Conservation (phyloP, 129 eudicot genomes). For the Lactuca saligna region DNA sequence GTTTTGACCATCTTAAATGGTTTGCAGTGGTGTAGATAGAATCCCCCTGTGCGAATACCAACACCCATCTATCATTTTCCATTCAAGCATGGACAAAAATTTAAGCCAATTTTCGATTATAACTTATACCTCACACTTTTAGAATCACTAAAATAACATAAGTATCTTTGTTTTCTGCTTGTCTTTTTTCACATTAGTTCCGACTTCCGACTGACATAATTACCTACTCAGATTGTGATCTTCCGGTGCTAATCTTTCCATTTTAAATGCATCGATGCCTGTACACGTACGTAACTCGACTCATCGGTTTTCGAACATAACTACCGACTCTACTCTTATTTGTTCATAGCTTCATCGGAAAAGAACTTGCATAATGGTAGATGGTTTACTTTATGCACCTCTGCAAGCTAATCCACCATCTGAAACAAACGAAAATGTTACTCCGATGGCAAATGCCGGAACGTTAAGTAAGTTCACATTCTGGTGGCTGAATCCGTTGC, state of each 20-base stretch:
- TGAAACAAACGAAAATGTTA: conserved; percentile 28
- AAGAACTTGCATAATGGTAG: background rate
- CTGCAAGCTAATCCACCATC: conserved; percentile 27
- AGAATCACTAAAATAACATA: no score
- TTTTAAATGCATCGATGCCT: background rate
- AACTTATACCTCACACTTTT: no score
- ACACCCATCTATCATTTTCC: no score
- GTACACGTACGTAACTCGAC: background rate
- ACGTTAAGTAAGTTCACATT: conserved; percentile 48
- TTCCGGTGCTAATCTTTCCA: background rate
- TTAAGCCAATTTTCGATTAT: no score
- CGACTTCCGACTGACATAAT: background rate
- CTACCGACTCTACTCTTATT: background rate
- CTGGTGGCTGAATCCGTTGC: conserved; percentile 64
- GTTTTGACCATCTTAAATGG: no score
- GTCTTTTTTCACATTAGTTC: background rate
- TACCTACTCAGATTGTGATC: background rate
- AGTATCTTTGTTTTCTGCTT: background rate
- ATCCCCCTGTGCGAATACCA: no score
- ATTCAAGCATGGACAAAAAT: no score
- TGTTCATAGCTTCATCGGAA: background rate
- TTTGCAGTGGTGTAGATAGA: no score
- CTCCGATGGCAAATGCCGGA: conserved; percentile 52
- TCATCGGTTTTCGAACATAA: background rate
- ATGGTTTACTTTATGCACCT: conserved; percentile 36